Conservation (phyloP, 164 flowering plant species). For the Berberis vulgaris region DNA sequence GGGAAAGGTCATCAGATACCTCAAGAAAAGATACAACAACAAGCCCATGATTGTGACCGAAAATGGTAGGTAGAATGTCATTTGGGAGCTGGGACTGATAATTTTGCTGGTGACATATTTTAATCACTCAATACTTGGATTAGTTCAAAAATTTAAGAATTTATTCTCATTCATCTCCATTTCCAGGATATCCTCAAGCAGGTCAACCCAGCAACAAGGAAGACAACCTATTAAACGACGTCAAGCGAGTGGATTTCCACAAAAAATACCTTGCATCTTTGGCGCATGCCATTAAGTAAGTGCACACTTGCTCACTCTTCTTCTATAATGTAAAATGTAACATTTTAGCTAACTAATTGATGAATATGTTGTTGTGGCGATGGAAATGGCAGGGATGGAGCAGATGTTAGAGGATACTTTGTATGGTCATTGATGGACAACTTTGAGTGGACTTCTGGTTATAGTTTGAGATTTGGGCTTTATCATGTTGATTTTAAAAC, state of each 20-base stretch:
- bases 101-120: neutral
- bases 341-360: too few species aligned
- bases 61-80: conserved; percentile 33
- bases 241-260: conserved; percentile 31
- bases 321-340: too few species aligned
- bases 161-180: neutral
- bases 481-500: conserved; percentile 37
- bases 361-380: neutral
- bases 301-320: neutral
- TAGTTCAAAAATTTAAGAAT: neutral
- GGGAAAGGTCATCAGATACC: conserved; percentile 35
- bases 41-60: conserved; percentile 49
- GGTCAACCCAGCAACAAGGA: conserved; percentile 5
- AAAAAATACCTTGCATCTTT: conserved; percentile 38
- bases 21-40: conserved; percentile 40
- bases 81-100: neutral
- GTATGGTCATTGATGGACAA: conserved; percentile 54
- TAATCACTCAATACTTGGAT: neutral
- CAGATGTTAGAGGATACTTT: conserved; percentile 55
- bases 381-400: conserved; percentile 33
- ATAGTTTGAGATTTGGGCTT: conserved; percentile 35
- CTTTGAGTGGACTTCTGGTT: conserved; percentile 53
- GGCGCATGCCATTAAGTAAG: conserved; percentile 40
- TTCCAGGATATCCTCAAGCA: conserved; percentile 21
- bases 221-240: conserved; percentile 22